Evolutionary conservation across 495 filamentous ascomycete genomes (phyloP).

Genomic region (Paragyromitra xinjiangensis): DNA sequence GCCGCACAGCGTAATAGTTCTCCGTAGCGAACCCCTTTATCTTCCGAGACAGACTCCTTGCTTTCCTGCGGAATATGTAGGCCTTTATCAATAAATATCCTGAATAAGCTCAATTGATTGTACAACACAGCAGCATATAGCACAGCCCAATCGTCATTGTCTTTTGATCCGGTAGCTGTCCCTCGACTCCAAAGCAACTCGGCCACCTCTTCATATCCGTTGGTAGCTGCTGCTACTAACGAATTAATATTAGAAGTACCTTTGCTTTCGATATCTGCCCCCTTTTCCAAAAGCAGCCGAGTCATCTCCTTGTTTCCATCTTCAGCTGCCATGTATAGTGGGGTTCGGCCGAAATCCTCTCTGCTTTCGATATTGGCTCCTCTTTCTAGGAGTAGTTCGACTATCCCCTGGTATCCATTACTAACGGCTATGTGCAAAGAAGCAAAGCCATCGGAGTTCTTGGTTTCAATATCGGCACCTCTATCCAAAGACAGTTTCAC

Average conservation of each 20-base stretch:
- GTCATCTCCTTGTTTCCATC: no score
- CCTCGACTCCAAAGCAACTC: not conserved
- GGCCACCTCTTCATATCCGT: no score
- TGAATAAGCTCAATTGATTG: not conserved
- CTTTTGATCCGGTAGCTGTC: not conserved
- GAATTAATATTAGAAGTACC: no score
- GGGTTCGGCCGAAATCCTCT: no score
- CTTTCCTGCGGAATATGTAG: not conserved
- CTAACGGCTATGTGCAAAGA: not conserved
- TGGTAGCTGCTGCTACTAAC: no score
- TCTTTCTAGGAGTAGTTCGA: not conserved
- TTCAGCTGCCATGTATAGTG: no score
- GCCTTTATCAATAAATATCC: not conserved
- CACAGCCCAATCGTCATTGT: not conserved
- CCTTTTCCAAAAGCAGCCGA: slow-evolving; percentile 6
- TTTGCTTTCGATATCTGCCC: not conserved
- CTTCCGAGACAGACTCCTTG: not conserved
- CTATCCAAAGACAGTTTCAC: no score
- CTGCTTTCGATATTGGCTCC: no score
- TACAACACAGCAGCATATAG: not conserved
- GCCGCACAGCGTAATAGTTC: not conserved
- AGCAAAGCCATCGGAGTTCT: not conserved
- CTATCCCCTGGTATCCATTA: not conserved
- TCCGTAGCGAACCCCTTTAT: not conserved
- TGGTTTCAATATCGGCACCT: no score